Evolutionary conservation across 768 basidiomycete species (phyloP).

Genomic region (Xerocomellus chrysenteron): DNA sequence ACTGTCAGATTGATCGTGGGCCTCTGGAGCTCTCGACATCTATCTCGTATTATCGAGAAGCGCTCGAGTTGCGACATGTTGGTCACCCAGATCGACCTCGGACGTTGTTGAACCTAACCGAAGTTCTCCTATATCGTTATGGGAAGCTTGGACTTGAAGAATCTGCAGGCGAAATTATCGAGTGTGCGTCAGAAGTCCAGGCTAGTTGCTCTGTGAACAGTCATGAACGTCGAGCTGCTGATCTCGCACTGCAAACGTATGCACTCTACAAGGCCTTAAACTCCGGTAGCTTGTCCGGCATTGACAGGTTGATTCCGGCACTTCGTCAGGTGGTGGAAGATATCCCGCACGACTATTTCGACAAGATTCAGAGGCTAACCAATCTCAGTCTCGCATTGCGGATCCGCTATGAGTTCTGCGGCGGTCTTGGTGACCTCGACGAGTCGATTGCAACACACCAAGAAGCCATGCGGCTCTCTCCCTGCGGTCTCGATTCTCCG

Average conservation of each 20-base stretch:
- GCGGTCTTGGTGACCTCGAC: conserved; percentile 8
- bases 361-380: neutral
- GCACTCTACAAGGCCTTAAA: neutral
- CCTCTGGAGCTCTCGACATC: neutral
- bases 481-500: neutral
- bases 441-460: conserved; percentile 8
- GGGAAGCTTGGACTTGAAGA: neutral
- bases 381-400: conserved; percentile 18
- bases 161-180: neutral
- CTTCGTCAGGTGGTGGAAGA: neutral
- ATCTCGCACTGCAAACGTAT: neutral
- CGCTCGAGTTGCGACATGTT: conserved; percentile 5
- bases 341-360: conserved; percentile 1
- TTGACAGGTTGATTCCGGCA: neutral
- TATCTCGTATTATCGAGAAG: conserved; percentile 5
- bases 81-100: conserved; percentile 6
- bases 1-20: neutral
- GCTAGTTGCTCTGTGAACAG: neutral
- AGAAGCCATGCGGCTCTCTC: neutral
- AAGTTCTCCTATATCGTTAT: neutral
- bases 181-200: neutral
- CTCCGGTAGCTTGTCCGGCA: neutral
- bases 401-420: neutral
- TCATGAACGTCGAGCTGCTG: neutral
- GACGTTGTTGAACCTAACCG: conserved; percentile 1